Evolutionary conservation across 2,329 filamentous ascomycete genomes (phyloP), one percentile per base, ranked within the genome.

Genomic region (Ophiocordyceps sinensis): DNA sequence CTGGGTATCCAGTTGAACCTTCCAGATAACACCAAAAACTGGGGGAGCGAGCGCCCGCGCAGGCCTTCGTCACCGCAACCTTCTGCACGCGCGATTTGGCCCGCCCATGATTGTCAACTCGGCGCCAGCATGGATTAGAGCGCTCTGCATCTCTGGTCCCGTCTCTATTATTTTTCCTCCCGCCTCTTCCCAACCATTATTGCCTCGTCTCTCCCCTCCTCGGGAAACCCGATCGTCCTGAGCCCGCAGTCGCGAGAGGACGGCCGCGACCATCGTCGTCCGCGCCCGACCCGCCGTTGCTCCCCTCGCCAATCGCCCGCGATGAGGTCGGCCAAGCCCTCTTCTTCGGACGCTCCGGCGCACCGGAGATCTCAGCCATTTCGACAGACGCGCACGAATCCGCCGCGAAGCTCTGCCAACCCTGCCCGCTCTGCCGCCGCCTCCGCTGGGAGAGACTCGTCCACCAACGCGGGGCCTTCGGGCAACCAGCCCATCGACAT

Each of bases 371-470:
- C 74, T 43, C 77, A 81, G 53, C 77, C 77, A 38, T 66, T 75
- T 51, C 76, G 77, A 47, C 77, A 80, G 60, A 73, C 77, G 53
- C 73, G 77, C 54, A 76, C 71, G 43, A 81, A 82, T 54, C 75
- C 77, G 47, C 65, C 73, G 37, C 68, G 77, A 59, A 68, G 64
- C 43, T 69, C 71, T 41, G 64, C 68, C 50, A 65, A 61, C 43
- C 54, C 64, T 49, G 59, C 63, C 52, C 70, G 69, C 52, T 54
- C 59, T 43, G 58, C 60, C 43, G 54, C 47, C 48, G 54, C 47
- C 48, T 59, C 57, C 40, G 54, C 47, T 48, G 60, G 57, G 40
- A 64, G 65, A 59, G 70, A 72, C 49, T 60, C 67, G 40, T 59
- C 69, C 44, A 58, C 62, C 45, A 61, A 58, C 45, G 61, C 59